Conservation (phyloP, 2,329 filamentous ascomycete genomes). For the Colletotrichum lentis region DNA sequence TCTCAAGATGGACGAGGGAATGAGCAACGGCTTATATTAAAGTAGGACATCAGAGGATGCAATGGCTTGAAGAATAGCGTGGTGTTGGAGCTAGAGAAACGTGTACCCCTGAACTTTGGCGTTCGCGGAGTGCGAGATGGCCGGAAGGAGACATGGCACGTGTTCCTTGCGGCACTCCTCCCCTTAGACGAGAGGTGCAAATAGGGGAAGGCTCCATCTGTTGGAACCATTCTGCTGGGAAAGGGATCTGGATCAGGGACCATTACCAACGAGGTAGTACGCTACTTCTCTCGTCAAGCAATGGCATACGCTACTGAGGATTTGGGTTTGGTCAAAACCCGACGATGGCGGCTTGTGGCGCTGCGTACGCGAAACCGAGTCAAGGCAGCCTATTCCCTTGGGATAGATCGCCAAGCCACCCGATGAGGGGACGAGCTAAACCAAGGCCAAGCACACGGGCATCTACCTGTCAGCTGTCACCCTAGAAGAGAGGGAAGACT, state of each 20-base stretch:
- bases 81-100: constrained; percentile 14
- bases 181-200: constrained; percentile 21
- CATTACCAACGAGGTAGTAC: neutral
- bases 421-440: neutral
- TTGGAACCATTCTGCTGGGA: constrained; percentile 23
- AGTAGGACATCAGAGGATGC: neutral
- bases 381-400: neutral
- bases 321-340: constrained; percentile 15
- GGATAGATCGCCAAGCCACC: neutral
- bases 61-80: constrained; percentile 13
- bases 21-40: constrained; percentile 20
- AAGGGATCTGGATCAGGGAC: neutral
- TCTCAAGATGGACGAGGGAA: neutral
- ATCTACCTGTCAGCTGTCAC: neutral
- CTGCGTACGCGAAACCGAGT: neutral
- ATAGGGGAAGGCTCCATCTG: constrained; percentile 22
- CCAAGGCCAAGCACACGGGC: neutral
- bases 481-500: neutral
- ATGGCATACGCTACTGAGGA: constrained; percentile 16
- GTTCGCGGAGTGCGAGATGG: constrained; percentile 5
- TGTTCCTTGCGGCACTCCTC: constrained; percentile 6
- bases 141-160: constrained; percentile 21
- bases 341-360: constrained; percentile 1
- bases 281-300: constrained; percentile 4
- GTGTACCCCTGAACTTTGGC: constrained; percentile 7